Base-by-base conservation (phyloP, 2,329 filamentous ascomycete species). In the Pseudodiploospora longispora region DNA sequence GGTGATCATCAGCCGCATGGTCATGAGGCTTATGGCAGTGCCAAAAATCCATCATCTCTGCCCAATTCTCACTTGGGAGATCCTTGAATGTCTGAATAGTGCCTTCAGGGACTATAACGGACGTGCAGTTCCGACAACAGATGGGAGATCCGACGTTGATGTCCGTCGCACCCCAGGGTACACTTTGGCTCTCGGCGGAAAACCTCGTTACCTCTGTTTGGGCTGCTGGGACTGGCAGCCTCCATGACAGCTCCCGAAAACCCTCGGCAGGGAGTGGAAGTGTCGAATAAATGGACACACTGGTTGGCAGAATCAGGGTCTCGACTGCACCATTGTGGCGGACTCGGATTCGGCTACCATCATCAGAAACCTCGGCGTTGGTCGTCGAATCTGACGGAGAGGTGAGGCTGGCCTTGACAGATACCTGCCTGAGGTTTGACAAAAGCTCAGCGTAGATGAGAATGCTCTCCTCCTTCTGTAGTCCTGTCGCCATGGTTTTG, bases 41-140 rank as follows among this genome's bases (percentile, higher is more conserved):
- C 93, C 93, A 98, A 55, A 98, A 95, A 63, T 98, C 94, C 93
- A 98, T 98, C 90, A 98, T 95, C 67, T 98, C 93, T 0, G 93
- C 94, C 93, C 93, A 98, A 58, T 95, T 91, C 55, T 95, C 89
- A 58, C 89, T 95, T 0, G 93, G 93, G 12, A 98, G 69, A 58
- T 98, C 89, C 65, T 91, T 95, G 91, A 93, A 98, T 33, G 67
- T 63, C 34, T 63, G 66, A 6, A 79, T 68, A 4, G 41, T 53
- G 6, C 60, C 65, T 3, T 55, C 43, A 1, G 55, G 35, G 9
- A 79, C 63, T 12, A 79, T 47, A 2, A 42, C 47, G 10, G 58
- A 47, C 37, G 50, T 41, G 60, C 71, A 74, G 50, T 52, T 42
- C 46, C 70, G 63, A 55, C 72, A 73, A 29, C 52, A 44, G 54